These are phyloP conservation scores for Moricandia arvensis DNA, from an alignment of 345 rosid species.

Conservation along the genomic window DNA sequence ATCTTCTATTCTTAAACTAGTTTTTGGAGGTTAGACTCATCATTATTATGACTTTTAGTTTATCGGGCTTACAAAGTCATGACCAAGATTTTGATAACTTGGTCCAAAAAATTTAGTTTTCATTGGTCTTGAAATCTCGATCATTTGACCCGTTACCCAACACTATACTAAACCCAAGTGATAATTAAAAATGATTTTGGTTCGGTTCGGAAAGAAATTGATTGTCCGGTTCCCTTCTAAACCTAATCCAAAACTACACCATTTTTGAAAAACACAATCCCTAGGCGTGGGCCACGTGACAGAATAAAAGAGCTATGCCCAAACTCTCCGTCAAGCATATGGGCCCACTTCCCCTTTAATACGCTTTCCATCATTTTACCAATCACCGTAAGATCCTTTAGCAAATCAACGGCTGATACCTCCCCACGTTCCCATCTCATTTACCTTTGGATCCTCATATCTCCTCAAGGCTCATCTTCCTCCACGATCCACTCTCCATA, in stretches of 20 bases:
- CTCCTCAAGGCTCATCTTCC: conserved; percentile 43
- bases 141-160: too few relatives aligned
- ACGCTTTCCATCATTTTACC: neutral
- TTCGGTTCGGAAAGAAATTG: neutral
- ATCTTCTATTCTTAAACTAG: too few relatives aligned
- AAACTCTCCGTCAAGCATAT: conserved; percentile 7
- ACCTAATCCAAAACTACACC: neutral
- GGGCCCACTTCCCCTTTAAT: conserved; percentile 18
- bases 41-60: too few relatives aligned
- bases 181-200: neutral
- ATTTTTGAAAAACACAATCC: neutral
- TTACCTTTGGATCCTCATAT: conserved; percentile 44
- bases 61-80: neutral
- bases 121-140: too few relatives aligned
- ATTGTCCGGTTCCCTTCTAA: neutral
- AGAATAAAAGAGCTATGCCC: neutral
- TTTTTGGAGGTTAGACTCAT: too few relatives aligned
- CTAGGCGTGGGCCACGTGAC: conserved; percentile 10
- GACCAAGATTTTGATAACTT: neutral
- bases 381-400: conserved; percentile 40
- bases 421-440: conserved; percentile 43
- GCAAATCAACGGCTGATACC: conserved; percentile 6
- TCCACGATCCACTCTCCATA: conserved; percentile 43
- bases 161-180: neutral
- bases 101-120: neutral